Percentiles rank a stretch among this genome's conserved stretches.
Evolutionary conservation across 345 rosid species (phyloP).

Genomic region (Bruguiera parviflora): DNA sequence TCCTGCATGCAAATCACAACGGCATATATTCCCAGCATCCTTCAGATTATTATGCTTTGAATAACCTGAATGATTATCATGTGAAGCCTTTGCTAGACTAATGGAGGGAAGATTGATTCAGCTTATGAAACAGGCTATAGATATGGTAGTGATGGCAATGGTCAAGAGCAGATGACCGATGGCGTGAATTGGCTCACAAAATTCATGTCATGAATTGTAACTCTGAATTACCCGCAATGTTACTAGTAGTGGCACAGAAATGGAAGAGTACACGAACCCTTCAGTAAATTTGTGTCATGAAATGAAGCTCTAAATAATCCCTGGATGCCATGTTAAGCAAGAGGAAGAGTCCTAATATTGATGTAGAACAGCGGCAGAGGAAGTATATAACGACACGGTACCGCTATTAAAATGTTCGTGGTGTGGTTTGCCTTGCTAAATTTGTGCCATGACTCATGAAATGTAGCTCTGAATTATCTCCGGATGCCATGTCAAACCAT

Average conservation of each 20-base stretch:
- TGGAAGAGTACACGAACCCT: too few relatives aligned
- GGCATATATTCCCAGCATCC: constrained; percentile 24
- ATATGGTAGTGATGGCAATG: constrained; percentile 16
- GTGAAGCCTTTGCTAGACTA: constrained; percentile 19
- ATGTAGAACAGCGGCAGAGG: too few relatives aligned
- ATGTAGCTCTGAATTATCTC: constrained; percentile 28
- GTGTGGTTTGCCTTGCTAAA: background rate
- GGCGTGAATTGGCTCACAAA: constrained; percentile 24
- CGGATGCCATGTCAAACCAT: constrained; percentile 37
- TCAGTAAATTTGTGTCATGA: constrained; percentile 13
- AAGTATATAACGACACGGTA: too few relatives aligned
- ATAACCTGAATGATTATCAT: constrained; percentile 27
- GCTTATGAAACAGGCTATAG: constrained; percentile 1
- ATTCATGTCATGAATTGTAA: constrained; percentile 16
- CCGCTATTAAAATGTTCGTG: too few relatives aligned
- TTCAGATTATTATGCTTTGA: constrained; percentile 24
- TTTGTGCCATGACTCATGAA: constrained; percentile 25
- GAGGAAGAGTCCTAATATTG: too few relatives aligned
- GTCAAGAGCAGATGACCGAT: constrained; percentile 21
- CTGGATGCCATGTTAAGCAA: constrained; percentile 36
- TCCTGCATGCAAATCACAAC: constrained; percentile 44
- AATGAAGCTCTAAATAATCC: constrained; percentile 29
- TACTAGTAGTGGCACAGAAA: background rate
- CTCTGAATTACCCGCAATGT: constrained; percentile 12
- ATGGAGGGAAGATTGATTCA: constrained; percentile 8